Conservation (phyloP, 176 grass and related monocot species). For the maize (Zea mays) region Zm-B73-REFERENCE-NAM-5.0 NC_050096.1:60586001-60586500, state of each 20-base stretch:
- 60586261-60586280: slow-evolving; percentile 97
- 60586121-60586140: slow-evolving; percentile 95
- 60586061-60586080: slow-evolving; percentile 56
- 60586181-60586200: slow-evolving; percentile 85
- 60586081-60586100: slow-evolving; percentile 98
- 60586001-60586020: background rate
- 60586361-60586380: background rate
- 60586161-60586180: slow-evolving; percentile 97
- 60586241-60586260: slow-evolving; percentile 87
- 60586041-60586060: slow-evolving; percentile 42
- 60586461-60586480: background rate
- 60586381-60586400: background rate
- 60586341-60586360: background rate
- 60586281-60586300: slow-evolving; percentile 12
- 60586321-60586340: background rate
- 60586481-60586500: background rate
- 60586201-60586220: slow-evolving; percentile 98
- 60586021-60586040: slow-evolving; percentile 14
- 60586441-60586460: background rate
- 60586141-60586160: slow-evolving; percentile 99
- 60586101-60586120: slow-evolving; percentile 98
- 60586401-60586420: background rate
- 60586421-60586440: background rate
- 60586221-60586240: slow-evolving; percentile 89
- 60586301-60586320: slow-evolving; percentile 39